Evolutionary conservation across 2,329 filamentous ascomycete genomes (phyloP).

Genomic region (Aspergillus hortae): DNA sequence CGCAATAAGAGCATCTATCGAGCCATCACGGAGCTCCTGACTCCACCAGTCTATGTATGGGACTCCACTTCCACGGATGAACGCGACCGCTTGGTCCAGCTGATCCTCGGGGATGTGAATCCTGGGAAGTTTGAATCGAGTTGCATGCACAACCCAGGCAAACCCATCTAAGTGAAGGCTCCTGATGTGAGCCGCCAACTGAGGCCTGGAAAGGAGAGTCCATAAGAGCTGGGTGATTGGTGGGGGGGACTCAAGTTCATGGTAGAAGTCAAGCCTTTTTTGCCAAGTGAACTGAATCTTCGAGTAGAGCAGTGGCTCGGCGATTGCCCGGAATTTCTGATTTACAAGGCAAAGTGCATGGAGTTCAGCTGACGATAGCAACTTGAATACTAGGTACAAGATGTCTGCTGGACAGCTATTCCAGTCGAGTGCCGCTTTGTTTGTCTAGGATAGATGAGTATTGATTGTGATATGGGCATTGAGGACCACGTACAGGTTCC

Average conservation of each 20-base stretch:
- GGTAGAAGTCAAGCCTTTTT: background rate
- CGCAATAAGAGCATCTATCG: slow-evolving; percentile 15
- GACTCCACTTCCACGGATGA: slow-evolving; percentile 6
- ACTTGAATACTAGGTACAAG: slow-evolving; percentile 12
- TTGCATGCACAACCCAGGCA: no score
- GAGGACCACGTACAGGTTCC: background rate
- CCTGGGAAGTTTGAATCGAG: background rate
- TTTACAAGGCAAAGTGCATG: slow-evolving; percentile 13
- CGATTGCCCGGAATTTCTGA: slow-evolving; percentile 7
- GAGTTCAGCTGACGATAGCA: slow-evolving; percentile 14
- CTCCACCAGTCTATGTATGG: slow-evolving; percentile 13
- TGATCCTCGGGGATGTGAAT: slow-evolving; percentile 3
- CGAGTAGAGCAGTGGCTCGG: slow-evolving; percentile 19
- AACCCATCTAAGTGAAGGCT: no score
- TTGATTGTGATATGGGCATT: background rate
- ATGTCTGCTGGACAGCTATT: slow-evolving; percentile 12
- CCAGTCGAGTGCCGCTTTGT: background rate
- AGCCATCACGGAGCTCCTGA: slow-evolving; percentile 11
- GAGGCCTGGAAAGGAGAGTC: no score
- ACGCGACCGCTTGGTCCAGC: slow-evolving; percentile 5
- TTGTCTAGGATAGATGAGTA: background rate
- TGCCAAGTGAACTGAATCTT: slow-evolving; percentile 15
- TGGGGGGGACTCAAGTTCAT: no score
- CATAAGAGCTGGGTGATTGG: no score
- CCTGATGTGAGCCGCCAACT: no score